Conservation (phyloP, 2,329 filamentous ascomycete genomes). For the Hansfordia pulvinata region DNA sequence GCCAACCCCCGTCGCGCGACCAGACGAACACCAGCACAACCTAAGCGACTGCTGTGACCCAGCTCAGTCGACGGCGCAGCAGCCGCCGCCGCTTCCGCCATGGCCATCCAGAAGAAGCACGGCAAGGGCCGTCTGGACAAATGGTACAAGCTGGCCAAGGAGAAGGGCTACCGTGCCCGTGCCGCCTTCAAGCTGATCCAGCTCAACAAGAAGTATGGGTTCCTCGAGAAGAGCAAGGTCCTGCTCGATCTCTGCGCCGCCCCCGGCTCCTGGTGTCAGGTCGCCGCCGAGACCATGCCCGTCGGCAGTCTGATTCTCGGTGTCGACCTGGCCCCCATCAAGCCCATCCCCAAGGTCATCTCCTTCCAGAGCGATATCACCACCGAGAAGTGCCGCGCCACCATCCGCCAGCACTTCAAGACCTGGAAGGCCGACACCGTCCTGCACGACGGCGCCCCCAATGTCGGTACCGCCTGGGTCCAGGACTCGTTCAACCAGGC, state of each 20-base stretch:
- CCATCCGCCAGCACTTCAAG: conserved; percentile 79
- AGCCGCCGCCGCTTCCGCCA: conserved; percentile 21
- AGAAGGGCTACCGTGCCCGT: conserved; percentile 92
- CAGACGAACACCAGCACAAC: not conserved
- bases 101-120: conserved; percentile 98
- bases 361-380: conserved; percentile 98
- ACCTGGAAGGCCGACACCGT: conserved; percentile 95
- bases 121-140: conserved; percentile 97
- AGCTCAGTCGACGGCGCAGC: too few species aligned
- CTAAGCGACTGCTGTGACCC: too few species aligned
- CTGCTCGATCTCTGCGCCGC: conserved; percentile 95
- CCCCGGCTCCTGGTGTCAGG: conserved; percentile 95
- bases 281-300: conserved; percentile 92
- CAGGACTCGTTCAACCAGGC: conserved; percentile 98
- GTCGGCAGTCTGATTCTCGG: conserved; percentile 80
- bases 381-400: conserved; percentile 87
- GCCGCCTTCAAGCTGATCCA: conserved; percentile 97
- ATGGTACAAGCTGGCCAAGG: conserved; percentile 97
- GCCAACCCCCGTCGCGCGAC: conserved; percentile 2
- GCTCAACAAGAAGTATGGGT: conserved; percentile 98
- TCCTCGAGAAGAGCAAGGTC: conserved; percentile 93
- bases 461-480: conserved; percentile 95
- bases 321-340: conserved; percentile 90
- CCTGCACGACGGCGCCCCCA: conserved; percentile 91
- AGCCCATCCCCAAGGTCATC: conserved; percentile 85